Percentiles rank a stretch among this genome's conserved stretches.
Conservation (phyloP, 129 eudicot genomes). For the Tagetes patula region DNA sequence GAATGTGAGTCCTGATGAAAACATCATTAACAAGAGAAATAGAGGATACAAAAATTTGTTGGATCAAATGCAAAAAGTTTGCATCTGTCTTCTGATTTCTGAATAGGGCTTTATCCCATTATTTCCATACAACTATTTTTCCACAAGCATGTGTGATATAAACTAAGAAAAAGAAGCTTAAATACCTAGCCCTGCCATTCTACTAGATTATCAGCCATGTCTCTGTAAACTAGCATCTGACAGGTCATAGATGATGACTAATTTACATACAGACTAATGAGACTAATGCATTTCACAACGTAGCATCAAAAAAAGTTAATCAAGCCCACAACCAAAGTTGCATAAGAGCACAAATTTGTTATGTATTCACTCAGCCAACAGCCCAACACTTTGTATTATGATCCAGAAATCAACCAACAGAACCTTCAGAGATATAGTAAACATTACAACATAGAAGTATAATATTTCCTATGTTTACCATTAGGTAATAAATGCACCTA, state of each 20-base stretch:
- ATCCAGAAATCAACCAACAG: neutral
- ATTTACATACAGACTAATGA: neutral
- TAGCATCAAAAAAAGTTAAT: neutral
- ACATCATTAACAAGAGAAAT: conserved; percentile 1
- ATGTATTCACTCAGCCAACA: neutral
- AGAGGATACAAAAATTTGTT: neutral
- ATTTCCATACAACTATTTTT: neutral
- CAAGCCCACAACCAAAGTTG: neutral
- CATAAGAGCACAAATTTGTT: neutral
- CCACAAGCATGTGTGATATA: neutral
- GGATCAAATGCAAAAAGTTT: conserved; percentile 13
- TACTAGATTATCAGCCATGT: neutral
- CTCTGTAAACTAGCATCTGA: neutral
- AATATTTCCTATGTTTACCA: neutral
- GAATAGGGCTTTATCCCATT: neutral
- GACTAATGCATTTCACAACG: neutral
- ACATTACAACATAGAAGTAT: neutral
- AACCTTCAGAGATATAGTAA: neutral
- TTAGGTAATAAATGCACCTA: neutral
- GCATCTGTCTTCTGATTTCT: neutral
- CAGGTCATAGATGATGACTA: neutral
- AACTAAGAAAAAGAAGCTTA: neutral
- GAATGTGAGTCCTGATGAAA: conserved; percentile 10
- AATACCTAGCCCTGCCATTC: neutral
- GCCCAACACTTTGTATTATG: neutral